Conservation (phyloP, 805 yeast species). For the Cyberlindnera misumaiensis region DNA sequence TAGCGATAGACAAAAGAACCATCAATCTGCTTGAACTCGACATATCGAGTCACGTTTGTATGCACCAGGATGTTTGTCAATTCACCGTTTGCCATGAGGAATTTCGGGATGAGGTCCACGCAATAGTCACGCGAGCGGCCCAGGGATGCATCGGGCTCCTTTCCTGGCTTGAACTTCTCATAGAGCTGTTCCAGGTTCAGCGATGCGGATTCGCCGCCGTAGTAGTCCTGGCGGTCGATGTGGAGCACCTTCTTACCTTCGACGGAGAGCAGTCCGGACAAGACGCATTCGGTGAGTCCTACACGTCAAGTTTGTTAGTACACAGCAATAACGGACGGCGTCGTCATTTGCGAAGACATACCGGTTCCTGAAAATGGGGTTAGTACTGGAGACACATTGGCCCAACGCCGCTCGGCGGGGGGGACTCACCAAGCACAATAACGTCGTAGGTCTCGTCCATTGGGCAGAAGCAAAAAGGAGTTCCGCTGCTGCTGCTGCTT, state of each 20-base stretch:
- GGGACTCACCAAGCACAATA: conserved; percentile 77
- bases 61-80: conserved; percentile 91
- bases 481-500: no score
- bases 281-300: conserved; percentile 95
- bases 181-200: conserved; percentile 68
- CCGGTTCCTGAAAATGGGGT: conserved; percentile 21
- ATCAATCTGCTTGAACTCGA: conserved; percentile 94
- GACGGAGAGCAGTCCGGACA: conserved; percentile 90
- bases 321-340: no score
- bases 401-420: no score
- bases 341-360: conserved; percentile 13
- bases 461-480: conserved; percentile 2
- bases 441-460: conserved; percentile 98
- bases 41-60: conserved; percentile 91
- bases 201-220: conserved; percentile 89
- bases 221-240: conserved; percentile 92
- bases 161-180: conserved; percentile 75
- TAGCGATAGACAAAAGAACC: conserved; percentile 86
- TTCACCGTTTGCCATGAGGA: conserved; percentile 96
- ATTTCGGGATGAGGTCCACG: conserved; percentile 93
- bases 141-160: conserved; percentile 56
- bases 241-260: conserved; percentile 97
- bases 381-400: not conserved
- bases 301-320: conserved; percentile 17
- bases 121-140: conserved; percentile 98